These are phyloP conservation scores for Torulaspora globosa DNA, from an alignment of 1,139 yeast species.

Conservation along the genomic window DNA sequence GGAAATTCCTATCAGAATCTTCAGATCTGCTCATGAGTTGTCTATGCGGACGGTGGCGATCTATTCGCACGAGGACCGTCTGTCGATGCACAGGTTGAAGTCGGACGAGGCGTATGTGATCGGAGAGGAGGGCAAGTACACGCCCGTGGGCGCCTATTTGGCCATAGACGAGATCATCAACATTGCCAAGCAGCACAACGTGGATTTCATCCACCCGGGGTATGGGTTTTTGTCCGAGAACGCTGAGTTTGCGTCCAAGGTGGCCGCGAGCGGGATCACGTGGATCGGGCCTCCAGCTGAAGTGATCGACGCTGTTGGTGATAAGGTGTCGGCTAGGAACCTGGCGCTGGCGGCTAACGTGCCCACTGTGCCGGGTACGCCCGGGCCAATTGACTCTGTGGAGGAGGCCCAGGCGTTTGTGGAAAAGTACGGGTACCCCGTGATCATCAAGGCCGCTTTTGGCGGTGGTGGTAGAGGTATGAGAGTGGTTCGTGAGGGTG, in stretches of 20 bases:
- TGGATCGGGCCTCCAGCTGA: slow-evolving; percentile 94
- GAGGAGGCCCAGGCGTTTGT: slow-evolving; percentile 80
- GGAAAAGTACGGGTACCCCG: slow-evolving; percentile 83
- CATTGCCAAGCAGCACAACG: slow-evolving; percentile 83
- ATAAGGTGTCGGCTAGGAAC: slow-evolving; percentile 89
- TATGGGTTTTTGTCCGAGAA: slow-evolving; percentile 95
- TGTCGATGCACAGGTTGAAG: slow-evolving; percentile 90
- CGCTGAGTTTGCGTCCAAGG: slow-evolving; percentile 89
- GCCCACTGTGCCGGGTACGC: slow-evolving; percentile 97
- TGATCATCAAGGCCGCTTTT: slow-evolving; percentile 95
- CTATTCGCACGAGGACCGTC: slow-evolving; percentile 92
- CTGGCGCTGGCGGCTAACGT: slow-evolving; percentile 79
- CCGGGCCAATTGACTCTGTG: slow-evolving; percentile 85
- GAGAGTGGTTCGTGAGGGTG: slow-evolving; percentile 98
- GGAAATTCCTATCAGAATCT: slow-evolving; percentile 85
- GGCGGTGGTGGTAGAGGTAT: slow-evolving; percentile 99
- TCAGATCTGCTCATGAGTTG: slow-evolving; percentile 95
- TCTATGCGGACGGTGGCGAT: slow-evolving; percentile 98
- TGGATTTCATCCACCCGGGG: slow-evolving; percentile 98
- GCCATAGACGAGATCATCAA: slow-evolving; percentile 92
- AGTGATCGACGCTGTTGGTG: slow-evolving; percentile 96
- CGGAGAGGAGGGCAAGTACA: slow-evolving; percentile 81
- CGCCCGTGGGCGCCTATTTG: slow-evolving; percentile 95
- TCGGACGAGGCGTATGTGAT: slow-evolving; percentile 92
- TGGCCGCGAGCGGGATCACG: slow-evolving; percentile 83